Evolutionary conservation across 2,329 filamentous ascomycete genomes (phyloP).

Genomic region (Xylaria sp.): DNA sequence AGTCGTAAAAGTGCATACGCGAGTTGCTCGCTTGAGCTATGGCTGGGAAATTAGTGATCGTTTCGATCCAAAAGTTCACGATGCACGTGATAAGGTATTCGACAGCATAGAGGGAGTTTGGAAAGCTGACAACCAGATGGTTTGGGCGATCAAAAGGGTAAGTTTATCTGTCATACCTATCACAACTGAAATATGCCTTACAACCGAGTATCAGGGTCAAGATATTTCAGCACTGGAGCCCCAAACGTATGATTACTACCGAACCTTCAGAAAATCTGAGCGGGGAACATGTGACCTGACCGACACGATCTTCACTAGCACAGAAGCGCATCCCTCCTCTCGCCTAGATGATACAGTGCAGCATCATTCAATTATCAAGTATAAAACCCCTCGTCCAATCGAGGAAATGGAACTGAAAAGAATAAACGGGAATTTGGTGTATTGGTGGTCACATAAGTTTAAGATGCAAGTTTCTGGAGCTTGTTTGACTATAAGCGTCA

Average conservation of each 20-base stretch:
- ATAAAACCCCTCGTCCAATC: not conserved
- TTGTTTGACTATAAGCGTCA: not conserved
- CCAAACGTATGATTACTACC: not conserved
- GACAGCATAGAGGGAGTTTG: not conserved
- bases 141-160: not conserved
- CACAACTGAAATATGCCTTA: not conserved
- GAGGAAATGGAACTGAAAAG: not conserved
- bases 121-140: not conserved
- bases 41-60: rapidly evolving
- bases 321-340: not conserved
- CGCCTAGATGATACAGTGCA: not conserved
- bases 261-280: not conserved
- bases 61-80: not conserved
- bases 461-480: not conserved
- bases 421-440: not conserved
- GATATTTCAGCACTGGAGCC: not conserved
- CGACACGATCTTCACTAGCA: not conserved
- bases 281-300: no score
- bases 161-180: not conserved
- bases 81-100: not conserved
- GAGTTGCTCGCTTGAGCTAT: conserved; percentile 2
- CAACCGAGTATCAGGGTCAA: not conserved
- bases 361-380: not conserved
- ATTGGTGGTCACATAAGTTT: not conserved
- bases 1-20: not conserved